Evolutionary conservation across 768 basidiomycete genomes (phyloP), one percentile per base, ranked within the genome.

Genomic region (Lactarius evosmus): DNA sequence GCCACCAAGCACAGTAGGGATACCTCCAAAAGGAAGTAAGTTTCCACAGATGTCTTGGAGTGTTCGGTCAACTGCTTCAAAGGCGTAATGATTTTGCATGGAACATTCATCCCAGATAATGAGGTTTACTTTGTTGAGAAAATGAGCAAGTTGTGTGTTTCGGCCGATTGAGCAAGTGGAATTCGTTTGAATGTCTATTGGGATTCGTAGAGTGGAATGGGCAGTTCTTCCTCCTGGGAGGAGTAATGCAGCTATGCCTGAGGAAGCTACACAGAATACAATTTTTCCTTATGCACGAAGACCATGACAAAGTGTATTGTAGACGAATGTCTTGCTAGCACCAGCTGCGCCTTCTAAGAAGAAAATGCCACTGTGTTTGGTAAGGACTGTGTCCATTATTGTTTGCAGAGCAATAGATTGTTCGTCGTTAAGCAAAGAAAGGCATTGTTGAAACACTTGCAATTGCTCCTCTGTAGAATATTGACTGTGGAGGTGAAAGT

Each of bases 41-140:
- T 61, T 29, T 29, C 71, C 55, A 1, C 70, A 60, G 5, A 81
- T 69, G 68, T 82, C 78, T 6, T 69, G 60, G 0, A 78, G 55
- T 0, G 76, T 76, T 0, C 72, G 52, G 63, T 82, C 78, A 0
- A 82, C 69, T n/a, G 78, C 76, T 61, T 83, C 81, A 2, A 75
- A 22, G 0, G 69, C 72, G 69, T 71, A 69, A 0, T 71, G 63
- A 62, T 82, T 72, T 56, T 81, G 78, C 65, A 76, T 77, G 1
- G 72, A 60, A 14, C 73, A 69, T 68, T 83, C 80, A 72, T 83
- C 82, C 78, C 77, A 82, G 5, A 83, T 78, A 57, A 82, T 78
- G 2, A 79, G 51, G 12, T 58, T 32, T 4, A 77, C 73, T 14
- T 55, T 8, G 0, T 68, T 60, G 2, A 83, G 56, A 3, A 83